phyloP scores from a whole-genome alignment of 176 grass and related monocot species.

The Phragmites australis region DNA sequence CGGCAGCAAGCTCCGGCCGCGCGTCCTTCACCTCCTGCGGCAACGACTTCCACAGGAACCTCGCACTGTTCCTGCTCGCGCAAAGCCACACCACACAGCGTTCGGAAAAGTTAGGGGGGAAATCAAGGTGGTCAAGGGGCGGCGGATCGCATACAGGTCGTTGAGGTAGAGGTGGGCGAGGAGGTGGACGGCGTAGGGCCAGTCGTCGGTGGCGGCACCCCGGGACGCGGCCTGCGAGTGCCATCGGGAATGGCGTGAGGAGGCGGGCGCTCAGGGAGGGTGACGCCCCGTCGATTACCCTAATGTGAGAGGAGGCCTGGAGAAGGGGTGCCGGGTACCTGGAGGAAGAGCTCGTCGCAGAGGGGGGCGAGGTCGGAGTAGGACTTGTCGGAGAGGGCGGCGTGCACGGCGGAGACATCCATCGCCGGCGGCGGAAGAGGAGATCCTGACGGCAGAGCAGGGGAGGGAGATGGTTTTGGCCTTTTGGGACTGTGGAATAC shows the following conservation, averaged over 20 bases:
- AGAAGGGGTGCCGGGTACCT: conserved; percentile 31
- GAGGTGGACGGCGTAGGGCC: conserved; percentile 91
- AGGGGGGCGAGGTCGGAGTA: conserved; percentile 52
- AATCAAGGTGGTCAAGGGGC: neutral
- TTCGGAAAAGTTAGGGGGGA: neutral
- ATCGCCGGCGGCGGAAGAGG: conserved; percentile 40
- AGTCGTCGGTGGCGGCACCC: conserved; percentile 62
- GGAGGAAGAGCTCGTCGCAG: conserved; percentile 76
- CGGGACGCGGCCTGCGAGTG: conserved; percentile 54
- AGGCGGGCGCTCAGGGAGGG: neutral
- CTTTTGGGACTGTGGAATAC: neutral
- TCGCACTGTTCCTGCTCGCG: conserved; percentile 72
- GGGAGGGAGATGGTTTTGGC: conserved; percentile 10
- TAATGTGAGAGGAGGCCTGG: neutral
- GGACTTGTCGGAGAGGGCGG: conserved; percentile 55
- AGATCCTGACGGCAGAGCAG: neutral
- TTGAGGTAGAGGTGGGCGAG: conserved; percentile 72
- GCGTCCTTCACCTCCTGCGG: conserved; percentile 77
- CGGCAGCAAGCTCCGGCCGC: conserved; percentile 62
- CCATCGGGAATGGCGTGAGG: neutral
- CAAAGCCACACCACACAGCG: neutral
- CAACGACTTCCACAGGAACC: conserved; percentile 82
- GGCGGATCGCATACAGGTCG: conserved; percentile 57
- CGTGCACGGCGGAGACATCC: conserved; percentile 66
- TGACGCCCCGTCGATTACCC: conserved; percentile 6